Evolutionary conservation across 1,139 yeast genomes (phyloP), one percentile per base, ranked within the genome.

Genomic region (Saccharomyces hybrid): DNA sequence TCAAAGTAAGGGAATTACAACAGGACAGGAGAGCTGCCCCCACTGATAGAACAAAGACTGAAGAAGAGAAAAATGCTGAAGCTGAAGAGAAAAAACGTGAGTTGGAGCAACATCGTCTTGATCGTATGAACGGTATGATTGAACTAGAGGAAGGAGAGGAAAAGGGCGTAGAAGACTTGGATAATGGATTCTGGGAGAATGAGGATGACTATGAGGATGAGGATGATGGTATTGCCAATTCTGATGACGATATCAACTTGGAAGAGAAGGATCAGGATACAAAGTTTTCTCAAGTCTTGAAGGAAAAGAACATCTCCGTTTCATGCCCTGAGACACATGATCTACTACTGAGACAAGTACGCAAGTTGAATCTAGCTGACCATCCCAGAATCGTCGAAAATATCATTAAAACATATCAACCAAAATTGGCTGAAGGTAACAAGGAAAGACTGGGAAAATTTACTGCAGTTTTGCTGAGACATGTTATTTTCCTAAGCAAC

Each of bases 31-130:
- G 98, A 63, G 91, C 98, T 0, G 90, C 81, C 7, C 99, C 99
- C 13, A 83, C 95, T n/a, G 97, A 90, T 57, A 79, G 97, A 70
- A 90, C 97, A 1, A 89, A 91, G 72, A 91, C 98, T 0, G 88
- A 82, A 1, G 97, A 93, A 68, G 99, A 95, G 70, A 58, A 90
- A 23, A 78, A 76, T 47, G 75, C 78, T 53, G 97, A 88, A 65
- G 81, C 81, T 60, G 82, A 79, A 6, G 90, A 84, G 41, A 82
- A 80, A 63, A 76, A 79, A 72, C 81, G 81, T 63, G 80, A 82
- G 63, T 76, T 89, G 57, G 97, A 90, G 67, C 81, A 80, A 49
- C 95, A 83, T 55, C 79, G 98, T 69, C 68, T 80, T 59, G 82
- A 81, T 58, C 82, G 99, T 74, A 93, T 95, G 99, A 83, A 81